Percentiles rank a stretch among this genome's conserved stretches.
These are phyloP conservation scores for Aureobasidium sp. DNA, from an alignment of 2,329 filamentous ascomycete species.

Conservation along the genomic window DNA sequence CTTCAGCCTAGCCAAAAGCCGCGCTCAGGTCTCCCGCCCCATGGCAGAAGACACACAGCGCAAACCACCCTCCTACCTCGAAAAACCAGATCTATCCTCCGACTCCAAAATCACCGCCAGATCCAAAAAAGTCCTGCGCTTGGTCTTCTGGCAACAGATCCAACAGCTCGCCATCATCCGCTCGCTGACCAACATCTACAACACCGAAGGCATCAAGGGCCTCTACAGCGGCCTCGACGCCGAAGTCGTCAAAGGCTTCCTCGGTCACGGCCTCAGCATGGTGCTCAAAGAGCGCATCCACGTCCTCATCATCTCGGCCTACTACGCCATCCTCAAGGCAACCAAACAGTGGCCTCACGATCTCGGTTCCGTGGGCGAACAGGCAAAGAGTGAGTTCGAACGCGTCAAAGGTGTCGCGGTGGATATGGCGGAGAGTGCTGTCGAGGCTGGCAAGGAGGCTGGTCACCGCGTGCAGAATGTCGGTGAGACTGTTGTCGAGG, in stretches of 20 bases:
- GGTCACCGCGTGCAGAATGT: constrained; percentile 26
- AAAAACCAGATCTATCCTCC: constrained; percentile 6
- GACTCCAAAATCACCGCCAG: constrained; percentile 5
- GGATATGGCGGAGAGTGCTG: constrained; percentile 1
- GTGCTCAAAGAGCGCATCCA: constrained; percentile 73
- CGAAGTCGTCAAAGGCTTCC: constrained; percentile 74
- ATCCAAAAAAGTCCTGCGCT: constrained; percentile 13
- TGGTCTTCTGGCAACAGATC: constrained; percentile 17
- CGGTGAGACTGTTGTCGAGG: constrained; percentile 15
- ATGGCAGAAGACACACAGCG: background rate
- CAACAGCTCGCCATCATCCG: constrained; percentile 24
- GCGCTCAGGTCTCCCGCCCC: constrained; percentile 53
- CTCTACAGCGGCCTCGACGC: constrained; percentile 69
- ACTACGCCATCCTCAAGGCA: constrained; percentile 54
- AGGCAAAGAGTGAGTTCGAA: constrained; percentile 14
- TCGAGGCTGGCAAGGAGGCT: constrained; percentile 20
- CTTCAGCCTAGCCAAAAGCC: constrained; percentile 73
- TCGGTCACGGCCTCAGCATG: constrained; percentile 82
- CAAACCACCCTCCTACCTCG: background rate
- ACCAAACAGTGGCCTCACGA: constrained; percentile 35
- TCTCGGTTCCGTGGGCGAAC: constrained; percentile 22
- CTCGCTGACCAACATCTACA: constrained; percentile 25
- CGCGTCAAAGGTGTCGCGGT: constrained; percentile 12
- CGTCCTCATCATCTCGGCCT: constrained; percentile 59
- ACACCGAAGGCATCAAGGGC: constrained; percentile 53